Evolutionary conservation across 176 grass and related monocot genomes (phyloP), one percentile per base, ranked within the genome.

Genomic region (Olyra latifolia): DNA sequence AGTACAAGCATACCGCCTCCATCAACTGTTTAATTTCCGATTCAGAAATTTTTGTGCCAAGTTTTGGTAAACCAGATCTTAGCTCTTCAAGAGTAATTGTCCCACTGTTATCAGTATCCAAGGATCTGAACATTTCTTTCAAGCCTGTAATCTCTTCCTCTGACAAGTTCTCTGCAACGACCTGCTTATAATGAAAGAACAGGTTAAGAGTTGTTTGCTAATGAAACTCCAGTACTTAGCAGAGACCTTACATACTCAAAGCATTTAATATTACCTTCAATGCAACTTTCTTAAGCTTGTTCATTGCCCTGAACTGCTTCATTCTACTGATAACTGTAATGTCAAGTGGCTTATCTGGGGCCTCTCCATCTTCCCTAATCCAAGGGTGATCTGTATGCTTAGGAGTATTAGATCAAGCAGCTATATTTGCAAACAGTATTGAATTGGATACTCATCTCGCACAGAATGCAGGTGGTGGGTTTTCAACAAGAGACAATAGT

Each of bases 271-370:
- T 86, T 39, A 99, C 96, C 93, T 99, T 99, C 75, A 95, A 80
- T 67, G 97, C 97, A 79, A 99, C 91, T 93, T 99, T 99, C 72
- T 99, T 99, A 39, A 99, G 97, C 72, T 99, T 99, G 88, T 99
- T 99, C 97, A 99, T 99, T 20, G 93, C 97, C 86, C 97, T 95
- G 83, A 99, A 99, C 80, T 99, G 97, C 75, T 99, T 99, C 91
- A 99, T 99, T 93, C 97, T 95, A 78, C 72, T 86, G 19, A 99
- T 79, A 77, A 99, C 97, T 35, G 97, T 91, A 86, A 90, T 93
- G 76, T 99, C 97, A 86, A 99, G 92, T 80, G 97, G 93, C 75
- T 93, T 96, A 87, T 99, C 97, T 76, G 97, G 84, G 7, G 97
- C 93, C 46, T 97, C 94, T 84, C 96, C 96, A 84, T 99, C 96